Evolutionary conservation across 345 rosid species (phyloP).

Genomic region (Cardamine occulta): DNA sequence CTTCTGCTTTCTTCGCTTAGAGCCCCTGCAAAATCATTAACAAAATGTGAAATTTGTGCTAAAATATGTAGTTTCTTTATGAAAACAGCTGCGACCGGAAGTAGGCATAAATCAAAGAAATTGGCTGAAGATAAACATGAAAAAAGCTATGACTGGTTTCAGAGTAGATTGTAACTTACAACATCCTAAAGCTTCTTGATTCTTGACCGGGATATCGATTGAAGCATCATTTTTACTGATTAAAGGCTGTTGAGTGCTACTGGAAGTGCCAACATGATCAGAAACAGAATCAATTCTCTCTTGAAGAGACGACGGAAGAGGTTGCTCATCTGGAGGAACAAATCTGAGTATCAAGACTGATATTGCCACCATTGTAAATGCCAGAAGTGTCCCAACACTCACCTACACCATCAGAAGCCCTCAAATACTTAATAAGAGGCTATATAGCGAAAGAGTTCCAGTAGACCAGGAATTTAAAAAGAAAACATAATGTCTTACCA

Average conservation of each 20-base stretch:
- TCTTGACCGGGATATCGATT: constrained; percentile 50
- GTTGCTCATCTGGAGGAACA: constrained; percentile 93
- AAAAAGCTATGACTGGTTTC: not conserved
- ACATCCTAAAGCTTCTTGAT: constrained; percentile 56
- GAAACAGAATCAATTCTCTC: constrained; percentile 70
- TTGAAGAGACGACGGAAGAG: constrained; percentile 79
- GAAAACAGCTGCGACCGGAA: not conserved
- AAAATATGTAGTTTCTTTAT: not conserved
- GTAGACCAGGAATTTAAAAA: not conserved
- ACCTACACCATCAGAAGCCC: constrained; percentile 59
- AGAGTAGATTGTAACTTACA: constrained; percentile 51
- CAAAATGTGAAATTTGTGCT: constrained; percentile 1
- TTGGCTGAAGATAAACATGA: not conserved
- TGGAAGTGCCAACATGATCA: constrained; percentile 43
- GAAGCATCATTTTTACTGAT: constrained; percentile 44
- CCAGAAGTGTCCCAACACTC: constrained; percentile 97
- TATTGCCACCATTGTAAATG: constrained; percentile 95
- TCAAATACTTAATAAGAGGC: constrained; percentile 11
- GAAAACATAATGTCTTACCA: constrained; percentile 53
- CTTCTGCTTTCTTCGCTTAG: constrained; percentile 67
- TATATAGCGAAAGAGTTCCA: not conserved
- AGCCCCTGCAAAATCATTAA: constrained; percentile 49
- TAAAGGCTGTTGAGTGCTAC: constrained; percentile 51
- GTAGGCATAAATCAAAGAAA: not conserved
- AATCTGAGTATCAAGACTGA: constrained; percentile 91